These are phyloP conservation scores for Elaeis oleifera DNA, from an alignment of 202 grass and related monocot species.

Conservation along the genomic window DNA sequence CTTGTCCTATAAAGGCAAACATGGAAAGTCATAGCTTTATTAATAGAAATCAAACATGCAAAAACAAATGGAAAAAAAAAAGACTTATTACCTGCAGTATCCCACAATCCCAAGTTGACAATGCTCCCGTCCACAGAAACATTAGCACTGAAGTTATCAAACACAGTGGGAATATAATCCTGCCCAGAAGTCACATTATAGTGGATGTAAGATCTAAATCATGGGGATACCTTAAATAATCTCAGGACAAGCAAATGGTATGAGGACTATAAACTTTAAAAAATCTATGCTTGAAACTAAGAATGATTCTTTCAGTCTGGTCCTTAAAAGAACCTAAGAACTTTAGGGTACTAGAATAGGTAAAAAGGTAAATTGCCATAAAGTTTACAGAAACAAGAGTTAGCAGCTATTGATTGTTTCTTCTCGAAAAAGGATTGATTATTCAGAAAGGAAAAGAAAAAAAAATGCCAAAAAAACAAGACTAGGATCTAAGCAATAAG, in stretches of 20 bases:
- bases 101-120: conserved; percentile 81
- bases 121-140: conserved; percentile 83
- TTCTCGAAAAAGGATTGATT: neutral
- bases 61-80: neutral
- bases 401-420: too few species aligned
- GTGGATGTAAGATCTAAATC: neutral
- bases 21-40: too few species aligned
- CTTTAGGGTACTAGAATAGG: neutral
- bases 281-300: too few species aligned
- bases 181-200: conserved; percentile 17
- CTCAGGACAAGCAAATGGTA: too few species aligned
- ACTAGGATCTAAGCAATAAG: neutral
- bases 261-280: too few species aligned
- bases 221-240: too few species aligned
- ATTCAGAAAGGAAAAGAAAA: conserved; percentile 1
- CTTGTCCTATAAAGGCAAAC: conserved; percentile 8
- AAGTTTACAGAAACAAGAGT: neutral
- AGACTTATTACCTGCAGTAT: conserved; percentile 18
- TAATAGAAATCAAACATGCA: neutral
- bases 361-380: neutral
- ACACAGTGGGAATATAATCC: conserved; percentile 92
- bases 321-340: too few species aligned
- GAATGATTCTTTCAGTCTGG: too few species aligned
- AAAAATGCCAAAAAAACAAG: neutral
- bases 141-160: conserved; percentile 93